phyloP scores from a whole-genome alignment of 805 yeast species.

The Ogataea haglerorum region DNA sequence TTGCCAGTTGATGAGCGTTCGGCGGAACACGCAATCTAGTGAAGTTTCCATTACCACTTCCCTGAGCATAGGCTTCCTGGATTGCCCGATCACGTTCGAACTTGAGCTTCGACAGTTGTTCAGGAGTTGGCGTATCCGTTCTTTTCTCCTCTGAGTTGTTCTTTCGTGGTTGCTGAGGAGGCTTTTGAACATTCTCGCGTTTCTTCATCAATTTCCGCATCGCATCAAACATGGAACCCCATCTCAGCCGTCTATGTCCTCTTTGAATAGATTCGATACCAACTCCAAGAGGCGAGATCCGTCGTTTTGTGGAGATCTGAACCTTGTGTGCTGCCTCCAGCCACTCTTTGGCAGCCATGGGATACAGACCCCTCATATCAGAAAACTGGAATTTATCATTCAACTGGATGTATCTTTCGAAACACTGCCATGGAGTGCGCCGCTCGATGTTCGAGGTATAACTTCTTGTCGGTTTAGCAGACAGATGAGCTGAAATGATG shows the following conservation, averaged over 20 bases:
- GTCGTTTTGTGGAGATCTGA: slow-evolving; percentile 81
- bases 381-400: slow-evolving; percentile 82
- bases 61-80: slow-evolving; percentile 62
- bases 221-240: slow-evolving; percentile 98
- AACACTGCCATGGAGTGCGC: slow-evolving; percentile 98
- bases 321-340: slow-evolving; percentile 85
- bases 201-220: slow-evolving; percentile 86
- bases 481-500: slow-evolving; percentile 76
- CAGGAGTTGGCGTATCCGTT: slow-evolving; percentile 69
- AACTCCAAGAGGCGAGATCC: slow-evolving; percentile 92
- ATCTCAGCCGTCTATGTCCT: slow-evolving; percentile 85
- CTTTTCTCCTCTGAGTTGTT: slow-evolving; percentile 25
- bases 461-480: slow-evolving; percentile 60
- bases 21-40: slow-evolving; percentile 24
- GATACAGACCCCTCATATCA: slow-evolving; percentile 85
- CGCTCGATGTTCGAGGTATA: slow-evolving; percentile 88
- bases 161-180: slow-evolving; percentile 41
- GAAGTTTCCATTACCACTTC: slow-evolving; percentile 16
- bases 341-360: slow-evolving; percentile 86
- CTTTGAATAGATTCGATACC: slow-evolving; percentile 88
- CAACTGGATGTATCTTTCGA: slow-evolving; percentile 90
- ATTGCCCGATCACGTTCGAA: slow-evolving; percentile 81
- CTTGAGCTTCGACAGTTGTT: slow-evolving; percentile 78
- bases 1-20: slow-evolving; percentile 16
- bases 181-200: slow-evolving; percentile 72